Base-by-base conservation (phyloP, 164 flowering plant genomes). In the Tetracentron sinense region DNA sequence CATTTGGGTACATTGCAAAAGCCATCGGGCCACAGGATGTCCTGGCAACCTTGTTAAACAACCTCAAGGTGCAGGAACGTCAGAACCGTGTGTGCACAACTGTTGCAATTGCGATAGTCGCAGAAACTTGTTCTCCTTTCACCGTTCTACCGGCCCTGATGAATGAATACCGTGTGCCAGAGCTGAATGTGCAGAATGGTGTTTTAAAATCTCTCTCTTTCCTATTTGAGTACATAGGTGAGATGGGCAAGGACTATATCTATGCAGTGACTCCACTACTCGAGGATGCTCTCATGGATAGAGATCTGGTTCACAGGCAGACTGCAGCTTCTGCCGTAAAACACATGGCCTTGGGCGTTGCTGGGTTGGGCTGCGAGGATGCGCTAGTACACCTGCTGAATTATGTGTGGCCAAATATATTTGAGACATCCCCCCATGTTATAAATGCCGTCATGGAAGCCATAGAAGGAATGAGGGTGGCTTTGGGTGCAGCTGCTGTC, bases 21-120 rank as follows among this genome's bases (percentile, higher is more conserved):
- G 97, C 99, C 64, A 94, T 91, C 68, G 99, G 97, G 1, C 99
- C 97, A 14, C 99, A 94, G 63, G 99, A 91, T 79, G 99, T 94
- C 22, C 74, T 94, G 65, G 99, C 97, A 25, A 94, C 99, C 1
- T 69, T 94, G 26, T 58, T 94, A 76, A 94, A 94, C 82, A 94
- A 94, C 70, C 89, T 94, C 30, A 94, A 94, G 74, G 99, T 94
- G 42, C 97, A 94, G 74, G 99, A 91, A 75, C 87, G 96, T 51
- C 99, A 91, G 69, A 94, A 94, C 69, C 99, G 99, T 80, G 99
- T 94, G 7, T 91, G 99, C 75, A 94, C 99, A 12, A 94, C 98
- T 23, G 97, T 94, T 44, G 98, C 99, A 28, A 94, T 94, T 70
- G 97, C 97, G 10, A 94, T 94, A 26, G 99, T 94, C 17, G 99